Evolutionary conservation across 192 early-diverging fungal species (phyloP).

Genomic region (Pilaira anomala): DNA sequence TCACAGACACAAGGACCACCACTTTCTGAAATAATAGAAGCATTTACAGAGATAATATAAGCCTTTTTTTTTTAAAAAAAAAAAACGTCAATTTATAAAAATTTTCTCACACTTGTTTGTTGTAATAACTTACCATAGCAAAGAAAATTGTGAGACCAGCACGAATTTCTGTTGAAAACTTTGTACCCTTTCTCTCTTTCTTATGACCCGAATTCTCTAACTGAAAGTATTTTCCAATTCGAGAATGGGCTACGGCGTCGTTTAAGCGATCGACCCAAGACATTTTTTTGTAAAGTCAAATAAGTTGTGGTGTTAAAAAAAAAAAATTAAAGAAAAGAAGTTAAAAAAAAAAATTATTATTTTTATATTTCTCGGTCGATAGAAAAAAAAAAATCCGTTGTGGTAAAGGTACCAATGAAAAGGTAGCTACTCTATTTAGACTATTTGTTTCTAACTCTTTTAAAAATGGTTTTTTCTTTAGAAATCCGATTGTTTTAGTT

Average conservation of each 20-base stretch:
- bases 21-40: conserved; percentile 64
- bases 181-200: conserved; percentile 54
- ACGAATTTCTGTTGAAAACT: conserved; percentile 63
- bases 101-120: too few relatives aligned
- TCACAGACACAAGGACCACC: conserved; percentile 75
- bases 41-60: conserved; percentile 54
- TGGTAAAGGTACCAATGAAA: too few relatives aligned
- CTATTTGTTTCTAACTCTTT: too few relatives aligned
- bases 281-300: conserved; percentile 23
- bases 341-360: not conserved
- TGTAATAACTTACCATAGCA: conserved; percentile 45
- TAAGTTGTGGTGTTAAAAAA: not conserved
- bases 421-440: too few relatives aligned
- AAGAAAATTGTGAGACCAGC: conserved; percentile 46
- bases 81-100: too few relatives aligned
- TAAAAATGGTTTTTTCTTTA: too few relatives aligned
- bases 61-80: conserved; percentile 18
- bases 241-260: conserved; percentile 49
- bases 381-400: too few relatives aligned
- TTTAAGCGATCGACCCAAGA: conserved; percentile 52
- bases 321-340: not conserved
- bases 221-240: conserved; percentile 57
- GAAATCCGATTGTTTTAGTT: too few relatives aligned
- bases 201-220: conserved; percentile 58
- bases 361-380: too few relatives aligned